A percentile compares a stretch with the other conserved stretches of the same genome.
Evolutionary conservation across 495 filamentous ascomycete species (phyloP).

Genomic region (Neurospora sp.): DNA sequence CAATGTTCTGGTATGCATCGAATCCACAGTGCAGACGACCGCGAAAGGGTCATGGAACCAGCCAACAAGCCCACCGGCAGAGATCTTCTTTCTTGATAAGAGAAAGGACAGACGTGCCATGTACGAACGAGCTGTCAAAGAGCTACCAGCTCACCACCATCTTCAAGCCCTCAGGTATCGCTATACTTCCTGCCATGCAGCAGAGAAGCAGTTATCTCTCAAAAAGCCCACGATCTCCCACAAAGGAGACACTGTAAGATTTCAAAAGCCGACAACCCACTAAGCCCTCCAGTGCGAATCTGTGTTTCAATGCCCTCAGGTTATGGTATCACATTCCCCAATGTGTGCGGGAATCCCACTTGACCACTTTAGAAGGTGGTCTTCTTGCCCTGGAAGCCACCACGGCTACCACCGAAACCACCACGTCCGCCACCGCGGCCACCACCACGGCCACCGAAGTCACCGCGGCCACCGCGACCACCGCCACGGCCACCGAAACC

Average conservation of each 20-base stretch:
- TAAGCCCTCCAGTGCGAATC: conserved; percentile 33
- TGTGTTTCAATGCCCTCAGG: conserved; percentile 28
- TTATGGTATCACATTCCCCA: conserved; percentile 12
- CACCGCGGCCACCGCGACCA: conserved; percentile 42
- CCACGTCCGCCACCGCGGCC: conserved; percentile 31
- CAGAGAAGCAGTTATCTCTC: conserved; percentile 31
- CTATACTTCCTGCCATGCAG: conserved; percentile 19
- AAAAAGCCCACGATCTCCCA: conserved; percentile 35
- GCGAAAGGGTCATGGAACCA: conserved; percentile 4
- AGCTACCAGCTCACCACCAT: conserved; percentile 39
- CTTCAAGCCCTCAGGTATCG: conserved; percentile 37
- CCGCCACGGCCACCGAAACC: conserved; percentile 44
- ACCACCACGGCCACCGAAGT: conserved; percentile 40
- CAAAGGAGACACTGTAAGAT: conserved; percentile 21
- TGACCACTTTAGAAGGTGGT: conserved; percentile 61
- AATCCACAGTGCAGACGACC: neutral
- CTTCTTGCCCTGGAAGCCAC: conserved; percentile 79
- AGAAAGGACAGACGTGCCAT: conserved; percentile 2
- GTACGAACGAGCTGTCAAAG: conserved; percentile 30
- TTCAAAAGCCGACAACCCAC: conserved; percentile 43
- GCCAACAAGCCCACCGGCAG: conserved; percentile 11
- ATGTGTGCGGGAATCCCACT: conserved; percentile 21
- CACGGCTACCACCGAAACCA: conserved; percentile 25
- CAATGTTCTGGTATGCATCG: conserved; percentile 1
- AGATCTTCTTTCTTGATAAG: neutral